Evolutionary conservation across 2,329 filamentous ascomycete genomes (phyloP).

Genomic region (Botryosphaeria dothidea): DNA sequence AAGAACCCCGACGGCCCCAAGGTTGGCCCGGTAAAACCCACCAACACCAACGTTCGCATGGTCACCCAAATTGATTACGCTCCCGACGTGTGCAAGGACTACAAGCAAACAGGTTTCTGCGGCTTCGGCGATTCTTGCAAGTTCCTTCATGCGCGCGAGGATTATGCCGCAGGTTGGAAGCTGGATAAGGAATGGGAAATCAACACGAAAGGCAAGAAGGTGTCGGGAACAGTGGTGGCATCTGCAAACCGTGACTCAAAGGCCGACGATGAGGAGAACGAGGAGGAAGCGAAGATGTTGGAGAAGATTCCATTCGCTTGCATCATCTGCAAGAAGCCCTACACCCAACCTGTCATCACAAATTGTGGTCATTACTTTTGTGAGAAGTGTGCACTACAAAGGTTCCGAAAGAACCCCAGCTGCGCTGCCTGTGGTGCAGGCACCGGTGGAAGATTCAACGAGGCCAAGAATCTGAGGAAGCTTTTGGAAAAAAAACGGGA

Average conservation of each 20-base stretch:
- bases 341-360: slow-evolving; percentile 79
- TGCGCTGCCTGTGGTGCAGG: slow-evolving; percentile 85
- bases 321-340: slow-evolving; percentile 78
- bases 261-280: slow-evolving; percentile 50
- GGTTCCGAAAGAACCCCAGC: slow-evolving; percentile 82
- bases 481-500: slow-evolving; percentile 73
- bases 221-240: slow-evolving; percentile 54
- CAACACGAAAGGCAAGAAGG: slow-evolving; percentile 64
- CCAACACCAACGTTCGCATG: slow-evolving; percentile 79
- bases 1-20: slow-evolving; percentile 76
- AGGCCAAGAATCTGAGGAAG: slow-evolving; percentile 78
- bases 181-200: slow-evolving; percentile 93
- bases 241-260: slow-evolving; percentile 54
- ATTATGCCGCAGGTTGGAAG: slow-evolving; percentile 92
- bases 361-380: slow-evolving; percentile 97
- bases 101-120: slow-evolving; percentile 69
- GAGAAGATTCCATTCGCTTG: slow-evolving; percentile 88
- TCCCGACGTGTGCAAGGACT: slow-evolving; percentile 94
- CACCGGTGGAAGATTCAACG: slow-evolving; percentile 88
- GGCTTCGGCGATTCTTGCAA: slow-evolving; percentile 81
- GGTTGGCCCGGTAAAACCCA: slow-evolving; percentile 84
- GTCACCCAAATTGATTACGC: slow-evolving; percentile 89
- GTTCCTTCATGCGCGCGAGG: slow-evolving; percentile 73
- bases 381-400: slow-evolving; percentile 79
- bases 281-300: slow-evolving; percentile 69